A percentile compares a stretch with the other conserved stretches of the same genome.
phyloP scores from a whole-genome alignment of 768 basidiomycete genomes.

The Pisolithus marmoratus region DNA sequence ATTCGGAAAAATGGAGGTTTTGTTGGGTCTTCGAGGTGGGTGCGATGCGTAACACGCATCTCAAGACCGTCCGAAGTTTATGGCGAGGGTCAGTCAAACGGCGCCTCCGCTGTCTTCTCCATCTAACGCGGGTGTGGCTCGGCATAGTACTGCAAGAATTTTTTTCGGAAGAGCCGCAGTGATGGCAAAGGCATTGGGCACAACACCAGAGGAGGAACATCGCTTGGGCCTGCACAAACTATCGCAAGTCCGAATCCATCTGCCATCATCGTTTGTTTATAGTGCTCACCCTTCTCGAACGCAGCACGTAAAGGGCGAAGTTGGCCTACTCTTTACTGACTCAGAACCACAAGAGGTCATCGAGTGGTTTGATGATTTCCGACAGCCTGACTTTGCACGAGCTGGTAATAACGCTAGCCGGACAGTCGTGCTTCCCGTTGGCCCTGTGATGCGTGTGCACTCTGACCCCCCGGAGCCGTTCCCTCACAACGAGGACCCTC shows the following conservation, averaged over 20 bases:
- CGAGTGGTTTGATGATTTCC: conserved; percentile 92
- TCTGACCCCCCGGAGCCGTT: conserved; percentile 84
- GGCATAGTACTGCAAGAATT: conserved; percentile 74
- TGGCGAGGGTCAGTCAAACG: conserved; percentile 78
- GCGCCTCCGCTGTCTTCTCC: not conserved
- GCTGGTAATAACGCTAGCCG: conserved; percentile 74
- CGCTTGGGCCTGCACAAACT: conserved; percentile 71
- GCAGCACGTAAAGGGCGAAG: conserved; percentile 91
- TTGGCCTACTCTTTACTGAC: conserved; percentile 90
- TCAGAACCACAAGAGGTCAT: conserved; percentile 84
- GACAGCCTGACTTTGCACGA: conserved; percentile 87
- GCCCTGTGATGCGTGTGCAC: conserved; percentile 78
- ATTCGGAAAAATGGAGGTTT: conserved; percentile 87
- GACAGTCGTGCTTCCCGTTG: conserved; percentile 71
- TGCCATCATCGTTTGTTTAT: not conserved
- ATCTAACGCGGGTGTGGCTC: conserved; percentile 3
- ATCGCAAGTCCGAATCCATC: conserved; percentile 51
- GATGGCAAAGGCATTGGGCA: conserved; percentile 94
- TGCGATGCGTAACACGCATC: conserved; percentile 89
- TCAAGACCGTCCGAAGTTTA: conserved; percentile 87
- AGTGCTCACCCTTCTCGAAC: conserved; percentile 3
- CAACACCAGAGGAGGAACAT: conserved; percentile 83
- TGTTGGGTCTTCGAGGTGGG: conserved; percentile 96
- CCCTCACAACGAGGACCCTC: conserved; percentile 96
- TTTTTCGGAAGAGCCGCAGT: conserved; percentile 85